phyloP scores from a whole-genome alignment of 805 yeast species.

The Candida argentea region DNA sequence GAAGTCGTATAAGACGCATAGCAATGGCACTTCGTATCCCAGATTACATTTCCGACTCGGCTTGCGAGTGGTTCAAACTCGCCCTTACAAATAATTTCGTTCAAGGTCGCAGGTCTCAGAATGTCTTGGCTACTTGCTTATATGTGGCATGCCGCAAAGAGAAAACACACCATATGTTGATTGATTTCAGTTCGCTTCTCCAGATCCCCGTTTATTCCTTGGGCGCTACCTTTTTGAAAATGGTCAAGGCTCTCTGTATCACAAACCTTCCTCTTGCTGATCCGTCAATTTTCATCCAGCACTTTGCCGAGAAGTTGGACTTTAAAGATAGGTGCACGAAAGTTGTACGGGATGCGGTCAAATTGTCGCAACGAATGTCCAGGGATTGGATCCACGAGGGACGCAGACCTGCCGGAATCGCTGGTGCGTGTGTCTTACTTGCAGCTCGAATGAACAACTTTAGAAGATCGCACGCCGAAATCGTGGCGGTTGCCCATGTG shows the following conservation, averaged over 20 bases:
- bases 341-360: slow-evolving; percentile 80
- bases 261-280: slow-evolving; percentile 79
- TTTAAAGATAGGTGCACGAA: slow-evolving; percentile 65
- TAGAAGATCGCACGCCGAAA: slow-evolving; percentile 84
- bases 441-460: slow-evolving; percentile 97
- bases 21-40: slow-evolving; percentile 74
- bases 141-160: slow-evolving; percentile 91
- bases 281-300: slow-evolving; percentile 88
- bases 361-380: slow-evolving; percentile 82
- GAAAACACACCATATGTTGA: slow-evolving; percentile 88
- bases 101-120: slow-evolving; percentile 94
- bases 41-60: slow-evolving; percentile 77
- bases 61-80: slow-evolving; percentile 78
- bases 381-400: slow-evolving; percentile 96
- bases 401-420: slow-evolving; percentile 95
- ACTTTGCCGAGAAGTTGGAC: slow-evolving; percentile 81
- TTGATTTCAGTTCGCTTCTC: slow-evolving; percentile 84
- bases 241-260: slow-evolving; percentile 80
- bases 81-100: slow-evolving; percentile 87
- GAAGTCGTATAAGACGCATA: slow-evolving; percentile 64
- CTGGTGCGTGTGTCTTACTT: slow-evolving; percentile 87
- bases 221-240: slow-evolving; percentile 90
- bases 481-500: slow-evolving; percentile 90
- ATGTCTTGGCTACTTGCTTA: slow-evolving; percentile 89
- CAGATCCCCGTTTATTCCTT: slow-evolving; percentile 89